phyloP scores from a whole-genome alignment of 1,284 basidiomycete genomes.

The Ustilago nuda region DNA sequence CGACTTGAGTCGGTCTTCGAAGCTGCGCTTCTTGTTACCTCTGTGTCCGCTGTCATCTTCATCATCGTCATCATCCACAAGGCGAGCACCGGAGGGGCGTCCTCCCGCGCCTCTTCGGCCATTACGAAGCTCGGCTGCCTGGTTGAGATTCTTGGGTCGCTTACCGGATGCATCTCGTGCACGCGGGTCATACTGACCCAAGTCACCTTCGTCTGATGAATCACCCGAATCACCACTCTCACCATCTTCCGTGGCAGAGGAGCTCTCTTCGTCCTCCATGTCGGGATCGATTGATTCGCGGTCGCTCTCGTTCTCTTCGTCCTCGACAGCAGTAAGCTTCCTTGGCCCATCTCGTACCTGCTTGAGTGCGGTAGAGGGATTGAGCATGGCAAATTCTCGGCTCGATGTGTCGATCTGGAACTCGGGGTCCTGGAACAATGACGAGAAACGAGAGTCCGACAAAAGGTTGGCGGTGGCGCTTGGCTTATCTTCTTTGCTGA shows the following conservation, averaged over 20 bases:
- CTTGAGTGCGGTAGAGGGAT: constrained; percentile 78
- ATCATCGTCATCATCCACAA: constrained; percentile 51
- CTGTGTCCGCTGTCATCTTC: constrained; percentile 15
- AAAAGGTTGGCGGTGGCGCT: constrained; percentile 73
- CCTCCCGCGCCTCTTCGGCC: constrained; percentile 57
- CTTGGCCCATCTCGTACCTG: constrained; percentile 61
- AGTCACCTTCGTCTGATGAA: constrained; percentile 60
- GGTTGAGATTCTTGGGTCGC: constrained; percentile 71
- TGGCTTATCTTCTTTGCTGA: constrained; percentile 53
- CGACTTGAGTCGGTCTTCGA: constrained; percentile 46
- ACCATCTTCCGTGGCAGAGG: constrained; percentile 12
- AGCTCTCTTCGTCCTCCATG: constrained; percentile 46
- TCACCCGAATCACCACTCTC: constrained; percentile 71
- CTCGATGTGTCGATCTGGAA: constrained; percentile 90
- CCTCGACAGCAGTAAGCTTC: constrained; percentile 81
- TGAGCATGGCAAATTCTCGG: constrained; percentile 88
- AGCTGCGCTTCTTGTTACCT: constrained; percentile 50
- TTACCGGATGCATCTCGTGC: constrained; percentile 64
- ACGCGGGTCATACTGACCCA: constrained; percentile 53
- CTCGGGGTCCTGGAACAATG: constrained; percentile 91
- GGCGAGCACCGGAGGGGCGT: constrained; percentile 29
- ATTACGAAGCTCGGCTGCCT: constrained; percentile 66
- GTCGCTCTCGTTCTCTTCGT: constrained; percentile 87
- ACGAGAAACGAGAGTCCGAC: constrained; percentile 87
- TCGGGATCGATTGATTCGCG: constrained; percentile 74